Evolutionary conservation across 192 early-diverging fungal species (phyloP), one percentile per base, ranked within the genome.

Genomic region (Chytriomyces sp.): DNA sequence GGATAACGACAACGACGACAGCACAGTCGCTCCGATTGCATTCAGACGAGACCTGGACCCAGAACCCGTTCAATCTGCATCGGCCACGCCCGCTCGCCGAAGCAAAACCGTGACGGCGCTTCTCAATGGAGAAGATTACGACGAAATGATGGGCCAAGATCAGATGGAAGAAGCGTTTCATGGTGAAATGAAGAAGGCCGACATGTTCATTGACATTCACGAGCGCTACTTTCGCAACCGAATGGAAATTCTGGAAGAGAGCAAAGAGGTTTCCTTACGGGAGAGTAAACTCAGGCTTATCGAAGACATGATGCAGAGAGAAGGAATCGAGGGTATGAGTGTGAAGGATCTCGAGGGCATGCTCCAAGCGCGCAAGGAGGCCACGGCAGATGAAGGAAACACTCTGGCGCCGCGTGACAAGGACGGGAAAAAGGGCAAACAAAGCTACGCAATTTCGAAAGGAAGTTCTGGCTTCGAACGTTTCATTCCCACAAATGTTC

Each of bases 181-280:
- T 53, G 63, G 50, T 3, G 62, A 67, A 44, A 35, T 67, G 45
- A 64, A 64, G 45, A 64, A 66, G 46, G 74, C 74, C 18, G 47
- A 76, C 18, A 76, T 76, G 11, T 63, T 63, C 23, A 44, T 74
- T 11, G 74, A 76, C 64, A 23, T 76, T 66, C 74, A 76, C 47
- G 62, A 76, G 48, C 62, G 64, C 13, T 62, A 64, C 47, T 76
- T 76, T 47, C 50, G 11, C 16, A 61, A 64, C 50, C 68, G 68
- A 8, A 11, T 45, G 13, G 65, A 57, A 49, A 69, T 69, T 7
- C 24, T 53, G 50, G 9, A 45, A n/a, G 68, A 48, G 20, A 16
- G 6, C 46, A 16, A 43, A 11, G 50, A 49, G 26, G 53, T 20
- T 57, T 13, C 13, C 53, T 13, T 20, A 3, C 53, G 20, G 20